Evolutionary conservation across 2,329 filamentous ascomycete genomes (phyloP), one percentile per base, ranked within the genome.

Genomic region (Madurella fahalii): DNA sequence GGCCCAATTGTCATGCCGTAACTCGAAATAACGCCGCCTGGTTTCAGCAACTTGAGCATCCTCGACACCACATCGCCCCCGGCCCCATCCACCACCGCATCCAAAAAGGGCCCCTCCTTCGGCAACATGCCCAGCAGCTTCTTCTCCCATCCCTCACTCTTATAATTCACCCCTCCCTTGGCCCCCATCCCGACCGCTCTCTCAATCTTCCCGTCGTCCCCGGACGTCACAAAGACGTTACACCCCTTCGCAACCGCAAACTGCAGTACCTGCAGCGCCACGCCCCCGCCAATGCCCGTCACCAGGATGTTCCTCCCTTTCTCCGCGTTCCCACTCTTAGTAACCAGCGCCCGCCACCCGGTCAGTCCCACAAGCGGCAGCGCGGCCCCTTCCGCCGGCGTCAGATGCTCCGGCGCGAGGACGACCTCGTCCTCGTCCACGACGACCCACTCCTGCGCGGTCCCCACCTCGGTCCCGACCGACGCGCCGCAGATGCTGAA

Each of bases 1-100:
- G 93, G 92, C 0, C 78, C 76, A 2, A 89, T 75, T 0, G 93
- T 97, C 93, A 97, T 96, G 57, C 94, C 93, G 69, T 97, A 97
- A 62, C 86, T 77, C 2, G 85, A 82, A 56, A 97, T 86, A n/a
- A 93, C 79, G 52, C 92, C 94, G 5, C 94, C 93, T 1, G 80
- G 71, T 81, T 90, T 92, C 50, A 97, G 74, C 50, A 96, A 66
- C 66, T 77, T 84, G 45, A 78, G 74, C 1, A 82, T 80, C 68
- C 85, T 87, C 39, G 78, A 75, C n/a, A 95, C 81, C 42, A 96
- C 78, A 71, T 95, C 86, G 1, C 90, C 92, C 2, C 93, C 93
- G 0, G 93, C 92, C 2, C 94, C 93, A 71, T 97, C 94, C 61
- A 97, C 81, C 46, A 97, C 86, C 17, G 87, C 85, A 71, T 97